Conservation (phyloP, 2,329 filamentous ascomycete genomes). For the Aquanectria penicillioides region DNA sequence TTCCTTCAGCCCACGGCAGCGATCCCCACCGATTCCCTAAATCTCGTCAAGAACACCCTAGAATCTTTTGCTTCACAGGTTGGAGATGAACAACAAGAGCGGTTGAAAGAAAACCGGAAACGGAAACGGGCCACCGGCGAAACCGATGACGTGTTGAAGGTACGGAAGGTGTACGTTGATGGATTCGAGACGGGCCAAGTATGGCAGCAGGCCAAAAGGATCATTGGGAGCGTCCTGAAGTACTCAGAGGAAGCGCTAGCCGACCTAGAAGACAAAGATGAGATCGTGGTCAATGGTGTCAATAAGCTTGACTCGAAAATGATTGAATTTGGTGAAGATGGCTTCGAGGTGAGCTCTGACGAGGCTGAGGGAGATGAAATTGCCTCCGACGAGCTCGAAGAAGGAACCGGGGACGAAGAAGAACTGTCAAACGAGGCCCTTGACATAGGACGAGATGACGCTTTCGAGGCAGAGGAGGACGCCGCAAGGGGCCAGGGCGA, state of each 20-base stretch:
- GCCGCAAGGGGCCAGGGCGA: slow-evolving; percentile 53
- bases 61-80: slow-evolving; percentile 81
- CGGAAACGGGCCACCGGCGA: slow-evolving; percentile 72
- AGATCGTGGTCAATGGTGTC: slow-evolving; percentile 44
- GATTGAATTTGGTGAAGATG: slow-evolving; percentile 42
- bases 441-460: slow-evolving; percentile 41
- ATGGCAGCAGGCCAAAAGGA: slow-evolving; percentile 91
- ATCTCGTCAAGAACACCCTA: slow-evolving; percentile 81
- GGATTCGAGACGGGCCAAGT: slow-evolving; percentile 91
- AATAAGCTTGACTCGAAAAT: slow-evolving; percentile 45
- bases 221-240: slow-evolving; percentile 69
- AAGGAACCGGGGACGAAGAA: slow-evolving; percentile 37
- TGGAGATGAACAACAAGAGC: slow-evolving; percentile 75
- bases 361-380: slow-evolving; percentile 42
- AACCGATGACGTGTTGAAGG: slow-evolving; percentile 70
- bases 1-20: slow-evolving; percentile 80
- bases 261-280: slow-evolving; percentile 62
- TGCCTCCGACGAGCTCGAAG: slow-evolving; percentile 39
- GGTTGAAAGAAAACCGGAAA: slow-evolving; percentile 78
- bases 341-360: slow-evolving; percentile 45
- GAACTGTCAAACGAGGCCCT: slow-evolving; percentile 37
- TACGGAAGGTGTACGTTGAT: slow-evolving; percentile 85
- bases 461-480: slow-evolving; percentile 50
- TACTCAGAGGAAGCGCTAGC: slow-evolving; percentile 59
- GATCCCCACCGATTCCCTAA: slow-evolving; percentile 75